Evolutionary conservation across 192 early-diverging fungal species (phyloP), one percentile per base, ranked within the genome.

Genomic region (Diversispora eburnea): DNA sequence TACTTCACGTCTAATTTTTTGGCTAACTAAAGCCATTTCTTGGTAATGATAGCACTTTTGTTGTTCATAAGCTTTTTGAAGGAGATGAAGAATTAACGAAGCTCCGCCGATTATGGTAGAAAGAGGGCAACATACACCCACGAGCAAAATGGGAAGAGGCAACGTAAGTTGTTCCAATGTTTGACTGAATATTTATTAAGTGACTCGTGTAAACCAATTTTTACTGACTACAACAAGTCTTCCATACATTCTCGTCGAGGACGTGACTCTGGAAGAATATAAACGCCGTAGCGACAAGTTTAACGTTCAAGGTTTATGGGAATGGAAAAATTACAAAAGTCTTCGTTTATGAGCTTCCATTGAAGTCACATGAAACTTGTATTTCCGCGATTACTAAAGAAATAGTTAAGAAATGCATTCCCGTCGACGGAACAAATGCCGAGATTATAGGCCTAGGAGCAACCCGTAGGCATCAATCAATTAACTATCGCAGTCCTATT

Each of bases 141-240:
- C n/a, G 54, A 33, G 67, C 67, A 51, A 68, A 68, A 33, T 68
- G 49, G 33, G 67, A 68, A 33, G 49, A 52, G 39, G 67, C 48
- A 20, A 55, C 67, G 33, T 68, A 68, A 67, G 65, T 25, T 51
- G 7, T 54, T 54, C 41, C 17, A 4, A 17, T 20, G 22, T 5
- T 25, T 8, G 22, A 39, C 10, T 12, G 12, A 12, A 54, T 68
- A 51, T 55, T 54, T 52, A 55, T 33, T 19, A 33, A n/a, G 25
- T 13, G 56, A n/a, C n/a, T n/a, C n/a, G 51, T 47, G 55, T 12
- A 3, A 70, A 15, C 3, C 17, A 39, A 42, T 41, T 70, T 43
- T n/a, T n/a, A n/a, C n/a, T 64, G 33, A 64, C 41, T 20, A 68
- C 49, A 69, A 22, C 67, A 56, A 70, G 67, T 8, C 52, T 70